Evolutionary conservation across 495 filamentous ascomycete species (phyloP).

Genomic region (Talaromyces borbonicus): DNA sequence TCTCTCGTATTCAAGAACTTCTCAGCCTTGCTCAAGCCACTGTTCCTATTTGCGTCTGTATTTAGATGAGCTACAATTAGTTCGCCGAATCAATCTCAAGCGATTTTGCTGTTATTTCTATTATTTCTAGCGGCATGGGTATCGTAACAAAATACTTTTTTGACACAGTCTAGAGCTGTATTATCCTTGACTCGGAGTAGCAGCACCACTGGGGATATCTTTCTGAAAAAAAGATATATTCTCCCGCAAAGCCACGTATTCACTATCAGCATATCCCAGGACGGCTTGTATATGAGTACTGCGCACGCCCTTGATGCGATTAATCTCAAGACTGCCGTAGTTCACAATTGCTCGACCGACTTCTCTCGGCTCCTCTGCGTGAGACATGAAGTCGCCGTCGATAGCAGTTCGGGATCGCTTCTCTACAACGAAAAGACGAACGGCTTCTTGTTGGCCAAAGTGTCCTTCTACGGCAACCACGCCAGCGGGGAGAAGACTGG

Average conservation of each 20-base stretch:
- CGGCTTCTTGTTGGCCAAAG: slow-evolving; percentile 88
- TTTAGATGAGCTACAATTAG: too few species aligned
- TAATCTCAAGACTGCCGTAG: slow-evolving; percentile 77
- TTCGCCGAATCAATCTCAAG: too few species aligned
- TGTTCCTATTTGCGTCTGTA: too few species aligned
- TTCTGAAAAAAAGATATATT: slow-evolving; percentile 67
- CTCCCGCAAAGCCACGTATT: slow-evolving; percentile 86
- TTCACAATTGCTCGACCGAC: slow-evolving; percentile 90
- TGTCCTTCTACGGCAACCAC: slow-evolving; percentile 79
- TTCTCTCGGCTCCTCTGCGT: slow-evolving; percentile 50
- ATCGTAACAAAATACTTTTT: too few species aligned
- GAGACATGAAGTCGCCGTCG: slow-evolving; percentile 34
- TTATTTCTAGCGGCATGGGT: too few species aligned
- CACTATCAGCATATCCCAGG: slow-evolving; percentile 85
- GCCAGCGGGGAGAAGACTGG: slow-evolving; percentile 83
- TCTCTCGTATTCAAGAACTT: too few species aligned
- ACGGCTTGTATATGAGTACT: slow-evolving; percentile 69
- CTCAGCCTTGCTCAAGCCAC: too few species aligned
- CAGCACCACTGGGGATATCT: slow-evolving; percentile 26
- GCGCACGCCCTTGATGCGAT: slow-evolving; percentile 70
- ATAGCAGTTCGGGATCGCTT: slow-evolving; percentile 27
- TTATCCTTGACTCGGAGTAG: slow-evolving; percentile 22
- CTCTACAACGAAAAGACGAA: slow-evolving; percentile 70
- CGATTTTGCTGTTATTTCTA: too few species aligned
- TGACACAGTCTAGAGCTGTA: neutral